Conservation (phyloP, 1,284 basidiomycete species). For the Agaricales sp. region DNA sequence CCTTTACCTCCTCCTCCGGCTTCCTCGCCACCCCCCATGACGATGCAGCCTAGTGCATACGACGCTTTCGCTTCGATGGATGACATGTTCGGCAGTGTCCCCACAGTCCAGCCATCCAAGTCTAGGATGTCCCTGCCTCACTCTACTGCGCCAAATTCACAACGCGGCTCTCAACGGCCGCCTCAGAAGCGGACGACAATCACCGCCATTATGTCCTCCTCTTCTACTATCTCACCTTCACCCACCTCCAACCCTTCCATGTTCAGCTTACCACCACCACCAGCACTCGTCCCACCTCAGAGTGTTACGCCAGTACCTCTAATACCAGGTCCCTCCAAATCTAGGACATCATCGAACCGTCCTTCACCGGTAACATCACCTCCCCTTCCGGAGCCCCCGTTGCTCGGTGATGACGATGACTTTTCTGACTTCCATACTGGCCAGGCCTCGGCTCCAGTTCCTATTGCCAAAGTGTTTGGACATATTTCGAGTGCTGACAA, state of each 20-base stretch:
- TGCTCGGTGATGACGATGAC: constrained; percentile 17
- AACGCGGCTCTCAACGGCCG: too few relatives aligned
- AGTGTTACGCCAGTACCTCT: background rate
- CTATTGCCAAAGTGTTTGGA: too few relatives aligned
- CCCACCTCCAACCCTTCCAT: background rate
- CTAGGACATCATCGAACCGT: background rate
- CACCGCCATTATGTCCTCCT: background rate
- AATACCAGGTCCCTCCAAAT: background rate
- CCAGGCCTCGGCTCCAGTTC: too few relatives aligned
- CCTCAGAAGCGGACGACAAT: background rate
- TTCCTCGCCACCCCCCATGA: background rate
- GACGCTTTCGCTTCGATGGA: background rate
- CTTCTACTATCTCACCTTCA: background rate
- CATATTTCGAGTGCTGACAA: too few relatives aligned
- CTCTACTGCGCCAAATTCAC: too few relatives aligned
- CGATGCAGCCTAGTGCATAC: background rate
- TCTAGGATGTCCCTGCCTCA: too few relatives aligned
- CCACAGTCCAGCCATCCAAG: background rate
- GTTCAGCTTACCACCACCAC: background rate
- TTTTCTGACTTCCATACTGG: constrained; percentile 22
- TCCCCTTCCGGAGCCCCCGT: background rate
- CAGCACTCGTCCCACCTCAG: background rate
- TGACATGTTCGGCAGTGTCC: too few relatives aligned
- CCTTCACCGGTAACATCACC: background rate
- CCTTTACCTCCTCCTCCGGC: too few relatives aligned